Evolutionary conservation across 164 flowering plant species (phyloP), one percentile per base, ranked within the genome.

Genomic region (Liquidambar formosana): DNA sequence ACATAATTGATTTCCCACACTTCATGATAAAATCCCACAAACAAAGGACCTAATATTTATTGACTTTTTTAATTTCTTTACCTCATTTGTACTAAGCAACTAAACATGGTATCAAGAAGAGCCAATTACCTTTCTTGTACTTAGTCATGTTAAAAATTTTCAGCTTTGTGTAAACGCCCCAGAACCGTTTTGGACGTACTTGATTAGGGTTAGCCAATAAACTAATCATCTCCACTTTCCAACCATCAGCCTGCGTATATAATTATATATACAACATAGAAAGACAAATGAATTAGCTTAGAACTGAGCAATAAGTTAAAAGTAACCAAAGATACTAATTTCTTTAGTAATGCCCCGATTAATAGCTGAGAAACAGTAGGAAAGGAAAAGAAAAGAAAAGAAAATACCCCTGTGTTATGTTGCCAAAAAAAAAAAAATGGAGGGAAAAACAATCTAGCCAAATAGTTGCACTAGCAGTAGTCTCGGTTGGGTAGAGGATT

Each of bases 131-230:
- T 87, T 95, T 95, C 68, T 80, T 86, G 71, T 95, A 95, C 8
- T 83, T 67, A 22, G 97, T 93, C 98, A 95, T 81, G 81, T 91
- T 91, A 75, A 95, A 95, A 73, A 95, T 91, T 72, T 93, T 95
- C 38, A 95, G 80, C 82, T 95, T 95, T 4, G 98, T 95, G 75
- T 95, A 95, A 46, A 95, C 99, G 63, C 99, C 99, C 99, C 99
- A 95, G 82, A 95, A 95, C 76, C 99, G 86, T 75, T 73, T 82
- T 15, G 99, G 99, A 16, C 93, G 87, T 38, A 90, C 80, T 77
- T 84, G 89, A 79, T 95, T 95, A 4, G 99, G 99, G 75, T 95
- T 95, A n/a, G 84, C 90, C 83, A 95, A 67, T 57, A 95, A 83
- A 75, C 86, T 89, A 63, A 95, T 95, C 76, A 69, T 75, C 82